Base-by-base conservation (phyloP, 1,284 basidiomycete genomes). In the Mycosarcoma mackinlayi region DNA sequence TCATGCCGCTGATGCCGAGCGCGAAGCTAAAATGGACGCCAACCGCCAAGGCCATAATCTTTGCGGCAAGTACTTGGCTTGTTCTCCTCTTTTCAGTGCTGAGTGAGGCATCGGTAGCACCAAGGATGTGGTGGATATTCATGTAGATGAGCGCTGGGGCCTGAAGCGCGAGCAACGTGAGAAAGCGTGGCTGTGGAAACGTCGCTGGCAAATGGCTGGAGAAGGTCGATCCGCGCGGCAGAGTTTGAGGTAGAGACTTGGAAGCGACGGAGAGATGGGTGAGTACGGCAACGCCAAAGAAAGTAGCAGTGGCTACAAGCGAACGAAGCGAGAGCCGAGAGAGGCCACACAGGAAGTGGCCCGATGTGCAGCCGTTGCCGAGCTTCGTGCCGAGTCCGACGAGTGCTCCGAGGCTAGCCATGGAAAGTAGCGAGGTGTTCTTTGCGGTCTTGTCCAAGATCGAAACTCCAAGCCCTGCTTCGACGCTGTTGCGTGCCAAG, bases 381-480 rank as follows among this genome's bases (percentile, higher is more conserved):
- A 81, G 65, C 78, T 79, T 81, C 1, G 80, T 83, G 2, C 81
- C 81, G 0, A 72, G 19, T 0, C 81, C 81, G 3, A 82, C 77
- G 1, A 76, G 55, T 0, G 74, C 23, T 0, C 80, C 80, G 4
- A 53, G 33, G 2, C 39, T 45, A 6, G 44, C 64, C 30, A 62
- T 39, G 8, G 47, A 42, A 6, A 56, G 47, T 10, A 58, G 34
- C 21, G 64, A 46, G 5, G 46, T 27, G 1, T 34, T 18, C 10
- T 21, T 38, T 1, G 48, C 9, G 5, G 47, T 8, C 2, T 37
- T 24, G 50, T 83, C 81, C 23, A 83, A 71, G 33, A 83, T 52
- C 9, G 55, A 16, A 1, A 73, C 62, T 0, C 76, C 74, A 10
- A 79, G 47, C 14, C 62, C 40, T 0, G 30, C 28, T 28, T 74